phyloP scores from a whole-genome alignment of 2,329 filamentous ascomycete genomes.

The Septoria petroselini region DNA sequence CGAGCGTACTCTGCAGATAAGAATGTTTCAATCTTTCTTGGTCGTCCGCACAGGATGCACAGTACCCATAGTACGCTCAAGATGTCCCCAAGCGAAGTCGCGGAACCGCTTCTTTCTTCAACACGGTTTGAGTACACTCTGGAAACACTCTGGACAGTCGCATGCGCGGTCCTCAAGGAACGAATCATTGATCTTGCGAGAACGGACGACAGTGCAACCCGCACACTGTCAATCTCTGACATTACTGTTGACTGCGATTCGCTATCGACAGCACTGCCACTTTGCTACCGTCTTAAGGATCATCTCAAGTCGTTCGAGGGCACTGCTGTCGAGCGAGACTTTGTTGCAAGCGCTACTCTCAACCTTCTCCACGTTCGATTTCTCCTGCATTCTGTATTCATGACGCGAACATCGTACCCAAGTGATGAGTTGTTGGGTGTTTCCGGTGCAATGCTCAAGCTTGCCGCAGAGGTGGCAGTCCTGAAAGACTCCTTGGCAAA shows the following conservation, averaged over 20 bases:
- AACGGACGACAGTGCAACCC: constrained; percentile 20
- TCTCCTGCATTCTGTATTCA: constrained; percentile 31
- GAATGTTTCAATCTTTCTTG: constrained; percentile 50
- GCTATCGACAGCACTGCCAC: constrained; percentile 33
- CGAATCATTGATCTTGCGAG: constrained; percentile 36
- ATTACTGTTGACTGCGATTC: constrained; percentile 16
- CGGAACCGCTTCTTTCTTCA: constrained; percentile 9
- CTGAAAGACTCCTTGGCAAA: constrained; percentile 35
- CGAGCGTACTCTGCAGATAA: constrained; percentile 49
- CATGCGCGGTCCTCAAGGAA: constrained; percentile 37
- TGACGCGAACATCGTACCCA: constrained; percentile 29
- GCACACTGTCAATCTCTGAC: neutral
- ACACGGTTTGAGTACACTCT: constrained; percentile 28
- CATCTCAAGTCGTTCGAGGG: constrained; percentile 15
- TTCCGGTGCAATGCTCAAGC: constrained; percentile 33
- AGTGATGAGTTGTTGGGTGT: constrained; percentile 30
- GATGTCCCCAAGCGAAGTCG: constrained; percentile 3
- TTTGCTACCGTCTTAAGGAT: constrained; percentile 24
- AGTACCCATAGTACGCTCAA: constrained; percentile 23
- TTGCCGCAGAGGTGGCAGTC: constrained; percentile 35
- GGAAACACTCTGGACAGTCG: constrained; percentile 36
- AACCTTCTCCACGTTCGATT: constrained; percentile 39
- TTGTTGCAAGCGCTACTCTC: constrained; percentile 35
- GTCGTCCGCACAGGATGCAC: constrained; percentile 49
- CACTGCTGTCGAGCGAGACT: constrained; percentile 32